These are phyloP conservation scores for Dendrobium officinale DNA, from an alignment of 106 monocot genomes.

Conservation along the genomic window DNA sequence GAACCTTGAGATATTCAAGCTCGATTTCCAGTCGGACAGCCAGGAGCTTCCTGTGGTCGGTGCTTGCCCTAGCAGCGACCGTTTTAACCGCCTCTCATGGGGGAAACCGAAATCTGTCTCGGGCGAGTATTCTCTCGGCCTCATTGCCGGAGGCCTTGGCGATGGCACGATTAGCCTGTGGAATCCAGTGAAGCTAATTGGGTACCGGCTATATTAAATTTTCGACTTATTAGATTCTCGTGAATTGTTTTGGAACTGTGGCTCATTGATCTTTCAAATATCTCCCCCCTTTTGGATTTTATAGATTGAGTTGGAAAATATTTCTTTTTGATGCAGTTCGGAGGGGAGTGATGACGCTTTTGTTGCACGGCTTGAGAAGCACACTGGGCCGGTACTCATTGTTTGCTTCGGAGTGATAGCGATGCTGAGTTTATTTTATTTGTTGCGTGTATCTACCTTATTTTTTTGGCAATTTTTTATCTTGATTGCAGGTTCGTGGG, in stretches of 20 bases:
- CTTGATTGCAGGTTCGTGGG: constrained; percentile 66
- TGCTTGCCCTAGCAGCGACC: constrained; percentile 53
- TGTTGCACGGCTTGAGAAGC: constrained; percentile 75
- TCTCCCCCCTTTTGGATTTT: background rate
- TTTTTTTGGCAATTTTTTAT: background rate
- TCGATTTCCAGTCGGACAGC: constrained; percentile 70
- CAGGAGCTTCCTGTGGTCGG: constrained; percentile 58
- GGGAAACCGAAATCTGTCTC: constrained; percentile 31
- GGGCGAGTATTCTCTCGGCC: constrained; percentile 55
- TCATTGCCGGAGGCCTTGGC: constrained; percentile 76
- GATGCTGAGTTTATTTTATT: background rate
- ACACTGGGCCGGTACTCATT: constrained; percentile 65
- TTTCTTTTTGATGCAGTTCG: constrained; percentile 43
- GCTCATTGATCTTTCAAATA: background rate
- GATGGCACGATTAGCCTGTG: constrained; percentile 80
- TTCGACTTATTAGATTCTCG: background rate
- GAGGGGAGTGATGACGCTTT: constrained; percentile 46
- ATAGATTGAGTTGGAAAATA: constrained; percentile 10
- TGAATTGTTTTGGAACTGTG: background rate
- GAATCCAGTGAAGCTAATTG: constrained; percentile 68
- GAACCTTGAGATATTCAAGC: constrained; percentile 86
- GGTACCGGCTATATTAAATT: constrained; percentile 19
- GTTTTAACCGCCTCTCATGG: constrained; percentile 92
- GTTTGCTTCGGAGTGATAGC: background rate
- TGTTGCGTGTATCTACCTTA: background rate